phyloP scores from a whole-genome alignment of 2,329 filamentous ascomycete species.

The Pleoardoris graminearum region DNA sequence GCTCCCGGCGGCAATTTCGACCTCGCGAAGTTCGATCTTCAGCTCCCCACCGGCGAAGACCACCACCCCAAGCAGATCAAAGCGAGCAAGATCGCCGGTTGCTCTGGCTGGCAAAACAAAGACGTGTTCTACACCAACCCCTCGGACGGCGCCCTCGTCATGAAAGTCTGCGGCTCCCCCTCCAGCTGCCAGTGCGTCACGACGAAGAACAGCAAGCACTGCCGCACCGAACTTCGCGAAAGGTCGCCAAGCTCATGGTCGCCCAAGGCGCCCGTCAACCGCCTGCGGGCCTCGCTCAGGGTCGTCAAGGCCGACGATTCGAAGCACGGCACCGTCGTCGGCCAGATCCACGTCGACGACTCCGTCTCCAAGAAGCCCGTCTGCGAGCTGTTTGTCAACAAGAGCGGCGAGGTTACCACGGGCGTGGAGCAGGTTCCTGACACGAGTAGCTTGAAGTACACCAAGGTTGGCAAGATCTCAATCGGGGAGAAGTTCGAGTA shows the following conservation, averaged over 20 bases:
- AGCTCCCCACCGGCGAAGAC: conserved; percentile 44
- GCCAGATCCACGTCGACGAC: conserved; percentile 47
- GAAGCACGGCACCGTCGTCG: conserved; percentile 45
- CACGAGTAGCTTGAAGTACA: conserved; percentile 38
- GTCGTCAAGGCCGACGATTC: conserved; percentile 40
- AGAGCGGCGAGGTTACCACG: conserved; percentile 40
- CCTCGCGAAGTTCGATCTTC: conserved; percentile 38
- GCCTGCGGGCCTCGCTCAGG: conserved; percentile 36
- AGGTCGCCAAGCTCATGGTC: conserved; percentile 35
- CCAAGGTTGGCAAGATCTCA: conserved; percentile 37
- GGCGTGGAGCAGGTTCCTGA: conserved; percentile 46
- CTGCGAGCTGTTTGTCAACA: conserved; percentile 47
- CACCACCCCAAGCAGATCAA: conserved; percentile 37
- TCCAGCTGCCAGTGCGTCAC: conserved; percentile 43
- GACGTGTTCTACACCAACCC: conserved; percentile 45
- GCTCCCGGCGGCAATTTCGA: conserved; percentile 28
- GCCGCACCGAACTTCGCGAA: conserved; percentile 51
- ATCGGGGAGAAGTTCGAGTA: conserved; percentile 44
- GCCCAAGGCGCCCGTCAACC: conserved; percentile 39
- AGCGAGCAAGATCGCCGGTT: conserved; percentile 40
- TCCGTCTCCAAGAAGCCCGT: conserved; percentile 47
- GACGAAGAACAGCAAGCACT: conserved; percentile 48
- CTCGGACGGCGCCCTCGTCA: conserved; percentile 42
- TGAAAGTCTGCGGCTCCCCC: conserved; percentile 47
- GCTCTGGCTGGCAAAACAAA: conserved; percentile 39